Percentiles rank a stretch among this genome's conserved stretches.
These are phyloP conservation scores for Clarkia xantiana DNA, from an alignment of 345 rosid species.

Conservation along the genomic window DNA sequence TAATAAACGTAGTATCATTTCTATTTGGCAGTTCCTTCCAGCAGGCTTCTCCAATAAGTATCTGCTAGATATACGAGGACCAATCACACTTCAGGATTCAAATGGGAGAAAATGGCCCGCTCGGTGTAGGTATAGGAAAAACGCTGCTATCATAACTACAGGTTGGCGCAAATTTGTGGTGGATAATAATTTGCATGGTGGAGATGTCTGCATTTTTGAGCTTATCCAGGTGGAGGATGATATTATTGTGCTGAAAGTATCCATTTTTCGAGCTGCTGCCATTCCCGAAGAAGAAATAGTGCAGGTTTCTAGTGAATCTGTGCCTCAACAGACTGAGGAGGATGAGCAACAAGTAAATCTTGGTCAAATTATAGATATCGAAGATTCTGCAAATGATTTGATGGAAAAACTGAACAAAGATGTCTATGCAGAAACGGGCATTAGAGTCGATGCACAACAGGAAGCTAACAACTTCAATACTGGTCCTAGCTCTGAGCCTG, in stretches of 20 bases:
- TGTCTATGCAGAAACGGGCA: no score
- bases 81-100: conserved; percentile 12
- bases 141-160: background rate
- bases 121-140: background rate
- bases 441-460: no score
- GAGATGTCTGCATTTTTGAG: conserved; percentile 17
- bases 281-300: background rate
- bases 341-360: no score
- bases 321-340: no score
- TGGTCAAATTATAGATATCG: no score
- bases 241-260: conserved; percentile 7
- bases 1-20: no score
- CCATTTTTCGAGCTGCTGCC: conserved; percentile 7
- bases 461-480: no score
- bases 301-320: no score
- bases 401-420: no score
- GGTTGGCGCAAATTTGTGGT: conserved; percentile 11
- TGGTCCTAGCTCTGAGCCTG: no score
- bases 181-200: conserved; percentile 11
- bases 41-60: conserved; percentile 2
- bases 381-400: no score
- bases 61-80: background rate
- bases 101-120: conserved; percentile 9
- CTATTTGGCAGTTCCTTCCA: conserved; percentile 41
- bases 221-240: background rate